Evolutionary conservation across 139 green algal species (phyloP).

Genomic region (Penium margaritaceum): DNA sequence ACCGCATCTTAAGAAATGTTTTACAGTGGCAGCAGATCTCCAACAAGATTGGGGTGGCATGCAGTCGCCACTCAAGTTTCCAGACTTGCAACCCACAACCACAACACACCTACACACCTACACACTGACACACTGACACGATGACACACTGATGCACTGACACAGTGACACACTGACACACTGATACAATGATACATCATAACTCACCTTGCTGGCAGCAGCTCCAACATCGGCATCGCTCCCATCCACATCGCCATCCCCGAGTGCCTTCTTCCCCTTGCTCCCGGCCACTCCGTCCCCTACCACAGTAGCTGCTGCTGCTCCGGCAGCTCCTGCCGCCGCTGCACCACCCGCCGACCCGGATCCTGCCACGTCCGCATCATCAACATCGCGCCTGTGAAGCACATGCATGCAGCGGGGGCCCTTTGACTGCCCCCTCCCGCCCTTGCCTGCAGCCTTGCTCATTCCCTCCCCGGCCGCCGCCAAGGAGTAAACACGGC

Average conservation of each 20-base stretch:
- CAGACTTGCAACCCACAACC: too few relatives aligned
- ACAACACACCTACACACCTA: too few relatives aligned
- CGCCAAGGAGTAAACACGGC: conserved; percentile 54
- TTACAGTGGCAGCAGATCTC: too few relatives aligned
- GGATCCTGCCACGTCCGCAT: not conserved
- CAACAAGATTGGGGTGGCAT: too few relatives aligned
- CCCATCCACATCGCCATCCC: not conserved
- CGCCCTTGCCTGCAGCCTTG: not conserved
- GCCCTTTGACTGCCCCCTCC: conserved; percentile 32
- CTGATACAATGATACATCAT: too few relatives aligned
- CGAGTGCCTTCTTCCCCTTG: not conserved
- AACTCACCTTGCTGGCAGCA: not conserved
- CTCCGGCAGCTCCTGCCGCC: not conserved
- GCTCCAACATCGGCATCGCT: not conserved
- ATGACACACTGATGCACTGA: too few relatives aligned
- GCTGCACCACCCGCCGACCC: not conserved
- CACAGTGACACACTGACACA: too few relatives aligned
- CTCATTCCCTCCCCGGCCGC: not conserved
- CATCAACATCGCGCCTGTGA: conserved; percentile 35
- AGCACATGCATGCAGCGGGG: conserved; percentile 49
- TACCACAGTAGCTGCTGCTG: not conserved
- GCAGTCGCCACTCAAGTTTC: too few relatives aligned
- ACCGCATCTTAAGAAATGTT: too few relatives aligned
- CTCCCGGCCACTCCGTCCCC: not conserved
- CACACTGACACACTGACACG: too few relatives aligned